Evolutionary conservation across 495 filamentous ascomycete species (phyloP).

Genomic region (Annulohypoxylon moriforme): DNA sequence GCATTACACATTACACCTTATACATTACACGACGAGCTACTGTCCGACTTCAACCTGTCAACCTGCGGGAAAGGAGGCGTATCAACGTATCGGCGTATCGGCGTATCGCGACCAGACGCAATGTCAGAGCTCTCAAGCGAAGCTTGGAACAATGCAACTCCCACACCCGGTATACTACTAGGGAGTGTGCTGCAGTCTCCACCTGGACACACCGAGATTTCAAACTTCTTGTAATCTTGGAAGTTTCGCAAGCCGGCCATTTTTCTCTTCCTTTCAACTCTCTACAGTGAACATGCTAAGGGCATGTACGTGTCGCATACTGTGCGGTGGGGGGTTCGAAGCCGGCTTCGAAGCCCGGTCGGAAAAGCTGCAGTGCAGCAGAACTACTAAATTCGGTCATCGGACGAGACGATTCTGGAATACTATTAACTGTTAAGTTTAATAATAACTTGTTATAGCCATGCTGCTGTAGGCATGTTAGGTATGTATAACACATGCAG

Average conservation of each 20-base stretch:
- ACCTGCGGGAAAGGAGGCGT: slow-evolving; percentile 29
- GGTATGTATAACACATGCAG: slow-evolving; percentile 1
- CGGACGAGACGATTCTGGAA: slow-evolving; percentile 33
- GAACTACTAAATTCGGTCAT: slow-evolving; percentile 25
- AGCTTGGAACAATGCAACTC: slow-evolving; percentile 10
- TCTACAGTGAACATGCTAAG: neutral
- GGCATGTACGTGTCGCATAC: neutral
- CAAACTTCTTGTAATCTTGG: neutral
- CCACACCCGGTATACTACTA: neutral
- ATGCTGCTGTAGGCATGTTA: neutral
- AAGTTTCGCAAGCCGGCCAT: neutral
- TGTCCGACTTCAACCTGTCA: slow-evolving; percentile 11
- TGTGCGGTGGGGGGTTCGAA: slow-evolving; percentile 6
- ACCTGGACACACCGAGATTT: slow-evolving; percentile 22
- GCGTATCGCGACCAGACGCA: slow-evolving; percentile 44
- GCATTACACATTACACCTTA: neutral
- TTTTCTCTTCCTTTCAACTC: neutral
- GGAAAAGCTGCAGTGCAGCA: slow-evolving; percentile 14
- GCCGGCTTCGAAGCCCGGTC: slow-evolving; percentile 9
- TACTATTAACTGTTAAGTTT: slow-evolving; percentile 4
- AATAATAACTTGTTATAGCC: neutral
- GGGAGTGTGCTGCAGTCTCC: slow-evolving; percentile 3
- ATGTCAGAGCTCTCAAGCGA: slow-evolving; percentile 33
- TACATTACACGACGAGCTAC: slow-evolving; percentile 9
- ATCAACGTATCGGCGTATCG: slow-evolving; percentile 22